Conservation (phyloP, 2,329 filamentous ascomycete species). For the Cadophora sp. region DNA sequence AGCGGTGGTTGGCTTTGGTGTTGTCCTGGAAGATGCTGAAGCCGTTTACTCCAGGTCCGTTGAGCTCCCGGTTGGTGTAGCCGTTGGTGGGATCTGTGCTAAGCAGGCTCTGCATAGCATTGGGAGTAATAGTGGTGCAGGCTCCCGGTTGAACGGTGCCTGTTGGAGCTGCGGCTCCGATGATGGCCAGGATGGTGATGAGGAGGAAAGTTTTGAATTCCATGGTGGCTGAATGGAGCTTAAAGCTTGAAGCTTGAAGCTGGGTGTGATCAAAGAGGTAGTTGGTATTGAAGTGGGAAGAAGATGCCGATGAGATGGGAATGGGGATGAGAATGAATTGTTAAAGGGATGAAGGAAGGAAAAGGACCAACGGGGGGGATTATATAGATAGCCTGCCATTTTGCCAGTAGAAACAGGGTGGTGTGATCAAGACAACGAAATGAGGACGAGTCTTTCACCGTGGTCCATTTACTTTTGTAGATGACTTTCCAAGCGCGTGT, state of each 20-base stretch:
- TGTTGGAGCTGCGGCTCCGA: conserved; percentile 18
- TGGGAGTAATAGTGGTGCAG: conserved; percentile 27
- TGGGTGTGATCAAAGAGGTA: not conserved
- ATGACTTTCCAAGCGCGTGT: not conserved
- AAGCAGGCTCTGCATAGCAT: conserved; percentile 13
- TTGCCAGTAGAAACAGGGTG: not conserved
- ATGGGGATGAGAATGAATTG: not conserved
- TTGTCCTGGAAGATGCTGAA: conserved; percentile 16
- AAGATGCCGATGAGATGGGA: conserved; percentile 2
- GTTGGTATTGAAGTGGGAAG: not conserved
- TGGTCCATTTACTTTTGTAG: not conserved
- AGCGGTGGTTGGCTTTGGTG: conserved; percentile 19
- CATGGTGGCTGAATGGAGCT: not conserved
- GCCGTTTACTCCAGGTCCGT: not conserved
- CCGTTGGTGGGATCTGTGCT: conserved; percentile 21
- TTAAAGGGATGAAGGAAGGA: not conserved
- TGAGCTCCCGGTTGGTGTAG: not conserved
- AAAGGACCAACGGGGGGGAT: not conserved
- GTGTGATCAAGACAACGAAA: not conserved
- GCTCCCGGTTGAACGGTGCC: conserved; percentile 18
- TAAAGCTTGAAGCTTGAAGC: conserved; percentile 8
- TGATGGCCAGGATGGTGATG: conserved; percentile 13
- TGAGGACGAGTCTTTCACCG: not conserved
- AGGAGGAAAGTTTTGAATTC: conserved; percentile 8
- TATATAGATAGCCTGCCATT: not conserved